Base-by-base conservation (phyloP, 2,329 filamentous ascomycete genomes). In the Epichloe gansuensis region DNA sequence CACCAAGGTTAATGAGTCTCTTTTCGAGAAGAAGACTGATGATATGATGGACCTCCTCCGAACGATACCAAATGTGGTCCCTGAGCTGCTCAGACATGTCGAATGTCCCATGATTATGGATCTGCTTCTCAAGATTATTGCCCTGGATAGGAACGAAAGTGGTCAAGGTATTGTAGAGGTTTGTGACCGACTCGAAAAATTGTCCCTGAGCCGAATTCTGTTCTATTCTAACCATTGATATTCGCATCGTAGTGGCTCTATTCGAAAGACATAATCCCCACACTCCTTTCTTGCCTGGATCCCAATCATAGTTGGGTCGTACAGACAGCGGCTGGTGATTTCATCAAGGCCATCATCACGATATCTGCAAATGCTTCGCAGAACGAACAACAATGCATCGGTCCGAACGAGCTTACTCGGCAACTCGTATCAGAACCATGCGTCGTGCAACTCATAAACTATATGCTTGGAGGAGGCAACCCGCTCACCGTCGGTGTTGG, bases 71-170 rank as follows among this genome's bases (percentile, higher is more conserved):
- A 81, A 85, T 51, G 86, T 93, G 42, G 82, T 98, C 23, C 77
- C 87, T 12, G 83, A 90, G 58, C 86, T 98, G 72, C 77, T 98
- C 53, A 85, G 86, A 62, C 93, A 98, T 67, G 89, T 98, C 37
- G 93, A 98, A 67, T 95, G 89, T 61, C 91, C 93, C 0, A 95
- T 96, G 85, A 85, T 98, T 41, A 98, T 98, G 93, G 93, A 98
- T 67, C 75, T 98, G 21, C 72, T 98, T 50, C 76, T 98, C 57
- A 97, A 97, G 70, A 96, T 97, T 55, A 95, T 98, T 63, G 95
- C 89, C 60, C 75, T 98, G 55, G 93, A 98, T 68, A 91, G 94
- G 63, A 86, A 83, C 37, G 91, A 97, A 59, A 88, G 85, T 48
- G 91, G 91, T 4, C 86, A 91, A 65, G 93, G 91, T 51, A 89